These are phyloP conservation scores for Leptosphaerulina australis DNA, from an alignment of 2,329 filamentous ascomycete genomes.

Conservation along the genomic window DNA sequence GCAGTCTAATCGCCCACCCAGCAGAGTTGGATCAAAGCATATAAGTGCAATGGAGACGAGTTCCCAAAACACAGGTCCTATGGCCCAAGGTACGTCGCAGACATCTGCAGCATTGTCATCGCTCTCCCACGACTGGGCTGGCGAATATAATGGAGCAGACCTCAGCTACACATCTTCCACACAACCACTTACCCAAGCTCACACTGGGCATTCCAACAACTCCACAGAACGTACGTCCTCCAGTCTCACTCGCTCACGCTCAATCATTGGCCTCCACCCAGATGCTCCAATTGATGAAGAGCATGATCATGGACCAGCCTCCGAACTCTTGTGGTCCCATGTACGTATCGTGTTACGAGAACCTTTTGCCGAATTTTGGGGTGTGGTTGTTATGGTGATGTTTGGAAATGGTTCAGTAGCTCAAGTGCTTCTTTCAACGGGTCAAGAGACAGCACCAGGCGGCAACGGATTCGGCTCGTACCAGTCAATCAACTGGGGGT, in stretches of 20 bases:
- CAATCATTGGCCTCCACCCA: slow-evolving; percentile 48
- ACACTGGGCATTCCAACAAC: slow-evolving; percentile 26
- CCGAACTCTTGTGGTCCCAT: slow-evolving; percentile 48
- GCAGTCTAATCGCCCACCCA: not conserved
- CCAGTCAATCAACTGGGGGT: slow-evolving; percentile 53
- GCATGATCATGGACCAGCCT: slow-evolving; percentile 46
- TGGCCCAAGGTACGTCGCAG: slow-evolving; percentile 20
- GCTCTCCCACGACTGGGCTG: slow-evolving; percentile 30
- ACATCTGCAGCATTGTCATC: slow-evolving; percentile 8
- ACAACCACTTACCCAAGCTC: slow-evolving; percentile 23
- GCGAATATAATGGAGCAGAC: slow-evolving; percentile 15
- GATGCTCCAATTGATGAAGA: slow-evolving; percentile 51
- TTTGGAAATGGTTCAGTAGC: slow-evolving; percentile 55
- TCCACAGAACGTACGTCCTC: slow-evolving; percentile 31
- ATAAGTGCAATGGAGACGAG: not conserved
- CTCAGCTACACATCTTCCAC: slow-evolving; percentile 23
- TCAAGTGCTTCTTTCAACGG: slow-evolving; percentile 50
- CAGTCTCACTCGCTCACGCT: slow-evolving; percentile 31
- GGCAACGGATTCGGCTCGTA: slow-evolving; percentile 52
- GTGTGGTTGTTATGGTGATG: slow-evolving; percentile 50
- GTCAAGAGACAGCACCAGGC: slow-evolving; percentile 49
- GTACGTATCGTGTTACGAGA: slow-evolving; percentile 49
- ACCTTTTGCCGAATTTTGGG: slow-evolving; percentile 54
- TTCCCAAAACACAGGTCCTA: slow-evolving; percentile 19
- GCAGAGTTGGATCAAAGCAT: not conserved